Evolutionary conservation across 331 rosid species (phyloP), one percentile per base, ranked within the genome.

Genomic region (Quercus lobata): DNA sequence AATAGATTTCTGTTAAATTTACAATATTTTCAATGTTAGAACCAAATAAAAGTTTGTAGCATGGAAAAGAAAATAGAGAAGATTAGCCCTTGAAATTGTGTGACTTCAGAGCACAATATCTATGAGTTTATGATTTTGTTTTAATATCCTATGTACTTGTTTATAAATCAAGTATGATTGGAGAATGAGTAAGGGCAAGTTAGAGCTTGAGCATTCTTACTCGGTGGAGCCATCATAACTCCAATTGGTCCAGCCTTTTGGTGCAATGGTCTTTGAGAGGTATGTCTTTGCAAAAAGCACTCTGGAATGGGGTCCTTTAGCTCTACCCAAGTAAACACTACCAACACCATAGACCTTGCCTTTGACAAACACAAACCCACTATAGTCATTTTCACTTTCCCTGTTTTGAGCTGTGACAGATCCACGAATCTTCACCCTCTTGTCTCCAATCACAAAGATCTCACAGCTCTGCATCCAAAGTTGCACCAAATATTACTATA

Each of bases 201-300:
- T 41, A 35, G 54, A 49, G 54, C 4, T 49, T 49, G 54, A 24
- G n/a, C 56, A 58, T 57, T 44, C 92, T 86, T 91, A 93, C 95
- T 82, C 25, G 9, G 95, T 91, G 88, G 77, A 35, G 57, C 97
- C 98, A 0, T 2, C 75, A 27, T 80, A 86, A 82, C 97, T 91
- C 98, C 97, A 93, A 46, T 89, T 87, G 78, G 95, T 91, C 98
- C 98, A 93, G 14, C 97, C 98, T 3, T 71, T 52, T 1, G 84
- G 86, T 8, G 84, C 79, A 80, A 93, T 58, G 19, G 97, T 84
- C 56, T 5, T 83, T 1, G 97, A 93, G 79, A 93, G 89, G 24
- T 93, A 93, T 1, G 88, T 76, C 37, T 82, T 56, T 1, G 97
- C 86, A 62, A 85, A 91, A 62, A 91, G 25, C 0, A 91, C 92